phyloP scores from a whole-genome alignment of 768 basidiomycete genomes.

The Chiua virens region DNA sequence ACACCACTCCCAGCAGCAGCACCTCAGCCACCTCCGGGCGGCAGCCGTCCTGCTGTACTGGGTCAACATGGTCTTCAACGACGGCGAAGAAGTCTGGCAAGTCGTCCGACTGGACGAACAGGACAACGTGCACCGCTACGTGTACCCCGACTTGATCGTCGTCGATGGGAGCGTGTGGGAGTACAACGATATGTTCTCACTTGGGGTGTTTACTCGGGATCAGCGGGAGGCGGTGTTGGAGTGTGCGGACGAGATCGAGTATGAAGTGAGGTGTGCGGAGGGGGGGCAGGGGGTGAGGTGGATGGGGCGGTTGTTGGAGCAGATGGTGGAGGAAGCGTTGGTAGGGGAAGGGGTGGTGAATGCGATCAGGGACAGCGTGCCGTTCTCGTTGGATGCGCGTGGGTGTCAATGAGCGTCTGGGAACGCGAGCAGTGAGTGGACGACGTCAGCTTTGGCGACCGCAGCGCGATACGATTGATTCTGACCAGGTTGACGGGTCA shows the following conservation, averaged over 20 bases:
- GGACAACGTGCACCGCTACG: constrained; percentile 14
- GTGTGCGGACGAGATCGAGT: constrained; percentile 25
- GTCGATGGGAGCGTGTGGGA: constrained; percentile 15
- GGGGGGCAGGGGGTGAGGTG: constrained; percentile 13
- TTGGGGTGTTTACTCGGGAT: constrained; percentile 22
- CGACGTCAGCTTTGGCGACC: too few relatives aligned
- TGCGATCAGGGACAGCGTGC: constrained; percentile 8
- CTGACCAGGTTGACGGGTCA: background rate
- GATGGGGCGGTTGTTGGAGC: constrained; percentile 21
- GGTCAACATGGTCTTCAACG: constrained; percentile 23
- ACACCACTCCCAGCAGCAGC: too few relatives aligned
- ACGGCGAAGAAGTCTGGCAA: constrained; percentile 28
- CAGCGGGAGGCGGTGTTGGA: constrained; percentile 28
- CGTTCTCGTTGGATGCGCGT: constrained; percentile 1
- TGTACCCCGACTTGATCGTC: constrained; percentile 30
- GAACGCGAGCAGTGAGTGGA: background rate
- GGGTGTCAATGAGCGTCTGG: too few relatives aligned
- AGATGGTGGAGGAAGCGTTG: constrained; percentile 12
- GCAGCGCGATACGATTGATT: background rate
- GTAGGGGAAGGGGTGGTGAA: constrained; percentile 11
- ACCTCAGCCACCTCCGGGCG: background rate
- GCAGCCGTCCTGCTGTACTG: constrained; percentile 25
- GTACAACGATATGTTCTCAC: constrained; percentile 10
- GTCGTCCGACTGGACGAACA: constrained; percentile 23
- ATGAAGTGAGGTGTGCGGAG: background rate